Evolutionary conservation across 2,329 filamentous ascomycete species (phyloP).

Genomic region (Colletotrichum eleusines): DNA sequence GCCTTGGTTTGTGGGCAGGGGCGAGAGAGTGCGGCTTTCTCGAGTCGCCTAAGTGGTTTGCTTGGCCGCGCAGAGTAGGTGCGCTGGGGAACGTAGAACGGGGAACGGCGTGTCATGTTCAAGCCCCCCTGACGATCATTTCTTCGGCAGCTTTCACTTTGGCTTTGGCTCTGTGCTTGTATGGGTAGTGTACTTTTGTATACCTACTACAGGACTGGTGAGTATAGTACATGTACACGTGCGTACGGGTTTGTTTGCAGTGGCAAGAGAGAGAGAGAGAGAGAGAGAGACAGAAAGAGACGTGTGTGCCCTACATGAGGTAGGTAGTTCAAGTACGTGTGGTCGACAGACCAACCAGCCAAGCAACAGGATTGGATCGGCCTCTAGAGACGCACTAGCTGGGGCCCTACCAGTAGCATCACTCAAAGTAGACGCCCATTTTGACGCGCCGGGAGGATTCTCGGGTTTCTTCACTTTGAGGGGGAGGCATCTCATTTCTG

Average conservation of each 20-base stretch:
- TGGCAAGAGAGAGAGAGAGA: no score
- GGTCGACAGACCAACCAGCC: constrained; percentile 22
- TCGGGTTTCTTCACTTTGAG: neutral
- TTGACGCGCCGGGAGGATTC: neutral
- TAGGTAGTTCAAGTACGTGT: neutral
- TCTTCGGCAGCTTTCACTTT: neutral
- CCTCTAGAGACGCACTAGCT: neutral
- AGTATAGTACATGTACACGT: neutral
- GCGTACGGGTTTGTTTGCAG: neutral
- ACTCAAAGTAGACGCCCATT: neutral
- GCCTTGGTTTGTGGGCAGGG: constrained; percentile 2
- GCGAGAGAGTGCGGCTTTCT: constrained; percentile 2
- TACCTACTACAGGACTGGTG: neutral
- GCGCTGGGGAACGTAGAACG: constrained; percentile 31
- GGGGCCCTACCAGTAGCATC: neutral
- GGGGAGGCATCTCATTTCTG: neutral
- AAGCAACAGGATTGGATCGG: neutral
- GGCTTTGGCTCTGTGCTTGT: neutral
- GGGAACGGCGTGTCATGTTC: constrained; percentile 30
- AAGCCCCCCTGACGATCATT: constrained; percentile 39
- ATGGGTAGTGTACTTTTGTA: no score
- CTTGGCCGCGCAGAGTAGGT: constrained; percentile 16
- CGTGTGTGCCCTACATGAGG: neutral
- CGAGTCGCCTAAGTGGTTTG: neutral
- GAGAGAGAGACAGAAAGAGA: no score